Base-by-base conservation (phyloP, 2,329 filamentous ascomycete species). In the Pleoardoris graminearum region DNA sequence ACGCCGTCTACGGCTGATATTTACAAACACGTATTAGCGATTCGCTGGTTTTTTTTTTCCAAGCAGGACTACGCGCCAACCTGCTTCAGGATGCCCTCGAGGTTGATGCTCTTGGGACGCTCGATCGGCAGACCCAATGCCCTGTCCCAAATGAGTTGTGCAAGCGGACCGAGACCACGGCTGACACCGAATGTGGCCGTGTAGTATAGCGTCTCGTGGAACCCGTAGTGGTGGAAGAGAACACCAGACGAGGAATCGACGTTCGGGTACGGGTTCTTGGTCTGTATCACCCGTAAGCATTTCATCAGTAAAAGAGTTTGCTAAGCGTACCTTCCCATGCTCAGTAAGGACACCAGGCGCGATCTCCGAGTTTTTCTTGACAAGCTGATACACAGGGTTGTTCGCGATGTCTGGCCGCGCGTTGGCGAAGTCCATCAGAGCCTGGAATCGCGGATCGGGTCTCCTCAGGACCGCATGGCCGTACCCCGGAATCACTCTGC, bases 171-270 rank as follows among this genome's bases (percentile, higher is more conserved):
- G 14, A 99, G 80, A 48, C 83, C 83, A 72, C 85, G 80, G 72
- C 82, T 85, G 87, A 87, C 85, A 63, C 85, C 85, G 63, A 87
- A 87, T 5, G 84, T 86, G 8, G 84, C 85, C 14, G 85, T 87
- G 79, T 97, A 99, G 81, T 97, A 99, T 10, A 97, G 82, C 0
- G 93, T 96, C 80, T 97, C 91, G 74, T 90, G 88, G 85, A 99
- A 96, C 53, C 93, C 94, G 73, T 96, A 99, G 80, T 97, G 91
- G 77, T 97, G 88, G 85, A 99, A 97, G 43, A 99, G 82, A 5
- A 97, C 92, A 59, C 94, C 94, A 0, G 91, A 96, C 58, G 85
- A 88, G 42, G 89, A 91, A 76, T 99, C 94, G 57, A 99, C 94
- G 73, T 99, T 99, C 60, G 94, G 94, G 77, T 93, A 96, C 1